Evolutionary conservation across 495 filamentous ascomycete species (phyloP), one percentile per base, ranked within the genome.

Genomic region (Pyronema domesticum): DNA sequence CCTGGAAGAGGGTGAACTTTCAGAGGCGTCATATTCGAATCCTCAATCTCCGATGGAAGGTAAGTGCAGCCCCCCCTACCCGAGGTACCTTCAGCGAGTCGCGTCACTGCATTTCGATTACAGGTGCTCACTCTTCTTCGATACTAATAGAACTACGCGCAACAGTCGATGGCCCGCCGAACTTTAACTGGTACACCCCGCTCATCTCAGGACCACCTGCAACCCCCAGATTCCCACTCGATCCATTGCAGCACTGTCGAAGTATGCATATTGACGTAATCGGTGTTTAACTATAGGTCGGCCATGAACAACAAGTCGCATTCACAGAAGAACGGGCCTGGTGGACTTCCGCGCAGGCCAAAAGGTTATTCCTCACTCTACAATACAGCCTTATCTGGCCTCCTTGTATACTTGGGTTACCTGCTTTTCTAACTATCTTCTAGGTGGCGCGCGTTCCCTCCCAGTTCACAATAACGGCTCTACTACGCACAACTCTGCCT

Each of bases 1-100:
- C 30, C 13, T 46, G 46, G 63, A 65, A 46, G 63, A 65, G 60
- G 63, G 63, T 18, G 63, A 65, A 46, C 58, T 65, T 37, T 62
- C 63, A 17, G 63, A 65, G 43, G 54, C 54, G 9, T 23, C 33
- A 23, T 35, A 37, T 54, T 10, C 19, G 3, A 34, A 51, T n/a
- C 43, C 6, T 33, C 40, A n/a, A 11, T 35, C 23, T 50, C 47
- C 30, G 47, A 34, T 19, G 47, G 47, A 50, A 35, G 47, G 47
- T 50, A 50, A 34, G 47, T 34, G 47, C 7, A 13, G 6, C 15
- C 39, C 39, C 39, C 39, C 13, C 7, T 33, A 9, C 8, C 48
- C 23, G 11, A n/a, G 18, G 34, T 15, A 37, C 17, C 13, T 33
- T 11, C 23, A 10, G 19, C 1, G 18, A 34, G 45, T 47, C 45